Conservation (phyloP, 2,329 filamentous ascomycete species). For the Furcasterigmium sp. region DNA sequence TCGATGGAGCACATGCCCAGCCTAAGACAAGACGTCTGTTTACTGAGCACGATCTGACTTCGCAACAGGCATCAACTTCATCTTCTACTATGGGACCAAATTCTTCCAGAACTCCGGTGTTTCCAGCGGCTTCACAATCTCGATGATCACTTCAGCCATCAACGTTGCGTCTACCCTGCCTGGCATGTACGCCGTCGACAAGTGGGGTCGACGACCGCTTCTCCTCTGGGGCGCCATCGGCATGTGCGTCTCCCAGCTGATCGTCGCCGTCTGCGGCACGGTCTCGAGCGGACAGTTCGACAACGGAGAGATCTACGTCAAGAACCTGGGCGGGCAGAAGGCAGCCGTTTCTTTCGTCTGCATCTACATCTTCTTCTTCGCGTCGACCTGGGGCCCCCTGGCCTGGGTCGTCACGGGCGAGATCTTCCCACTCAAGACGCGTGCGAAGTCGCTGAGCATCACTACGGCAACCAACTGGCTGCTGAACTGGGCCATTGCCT, state of each 20-base stretch:
- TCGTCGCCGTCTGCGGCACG: conserved; percentile 55
- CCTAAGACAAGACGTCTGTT: no score
- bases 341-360: conserved; percentile 58
- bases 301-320: conserved; percentile 43
- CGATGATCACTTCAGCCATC: conserved; percentile 59
- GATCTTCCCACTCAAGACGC: conserved; percentile 57
- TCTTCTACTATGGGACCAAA: conserved; percentile 57
- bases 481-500: conserved; percentile 74
- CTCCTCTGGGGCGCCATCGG: conserved; percentile 61
- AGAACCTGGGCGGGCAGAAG: conserved; percentile 47
- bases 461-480: conserved; percentile 72
- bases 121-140: conserved; percentile 49
- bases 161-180: conserved; percentile 61
- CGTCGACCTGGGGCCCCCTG: conserved; percentile 59
- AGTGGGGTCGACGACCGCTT: conserved; percentile 57
- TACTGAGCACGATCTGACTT: no score
- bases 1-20: no score
- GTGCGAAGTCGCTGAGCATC: conserved; percentile 61
- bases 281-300: conserved; percentile 45
- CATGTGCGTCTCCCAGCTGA: conserved; percentile 58
- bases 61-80: conserved; percentile 41
- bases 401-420: conserved; percentile 54
- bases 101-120: conserved; percentile 55
- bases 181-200: conserved; percentile 58
- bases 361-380: conserved; percentile 73